Evolutionary conservation across 2,329 filamentous ascomycete genomes (phyloP), one percentile per base, ranked within the genome.

Genomic region (Phyllachora maydis): DNA sequence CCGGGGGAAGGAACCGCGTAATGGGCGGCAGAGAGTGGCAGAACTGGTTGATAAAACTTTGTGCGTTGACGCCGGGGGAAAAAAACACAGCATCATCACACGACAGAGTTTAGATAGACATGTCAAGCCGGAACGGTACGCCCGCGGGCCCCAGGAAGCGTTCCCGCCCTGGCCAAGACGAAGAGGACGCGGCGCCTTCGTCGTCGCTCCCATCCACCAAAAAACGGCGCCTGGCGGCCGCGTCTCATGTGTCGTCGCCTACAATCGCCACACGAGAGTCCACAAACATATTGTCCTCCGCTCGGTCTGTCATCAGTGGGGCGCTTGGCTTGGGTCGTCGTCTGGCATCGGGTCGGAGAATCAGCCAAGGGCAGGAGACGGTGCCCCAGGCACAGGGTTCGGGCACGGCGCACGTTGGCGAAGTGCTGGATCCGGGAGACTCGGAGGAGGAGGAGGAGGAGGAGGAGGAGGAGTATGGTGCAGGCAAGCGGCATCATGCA

Each of bases 121-220:
- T 22, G 20, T 22, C 20, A 14, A 14, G 20, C 13, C 20, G 20
- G 11, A 13, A 22, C 11, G 20, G 20, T 14, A 22, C 20, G 20
- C 20, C 15, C 11, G 15, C 14, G 20, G 11, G 20, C 13, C 20
- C n/a, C n/a, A n/a, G n/a, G n/a, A n/a, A 22, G 11, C 20, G 20
- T 8, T 6, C 20, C 8, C 20, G 11, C 4, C 10, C 12, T 6
- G 11, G 6, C 6, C 12, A 12, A 5, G 20, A 14, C 6, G 12
- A 5, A 6, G 8, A 5, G 8, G 12, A 8, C 20, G 20, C 14
- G 12, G 11, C 11, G 10, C 15, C 20, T 11, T 8, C 20, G 5
- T 7, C 11, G 7, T 14, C 20, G 20, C 4, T 14, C n/a, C n/a
- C 19, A 6, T 20, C 19, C 20, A n/a, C 13, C 20, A 22, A 22